Base-by-base conservation (phyloP, 176 grass and related monocot genomes). In the Oryza australiensis region DNA sequence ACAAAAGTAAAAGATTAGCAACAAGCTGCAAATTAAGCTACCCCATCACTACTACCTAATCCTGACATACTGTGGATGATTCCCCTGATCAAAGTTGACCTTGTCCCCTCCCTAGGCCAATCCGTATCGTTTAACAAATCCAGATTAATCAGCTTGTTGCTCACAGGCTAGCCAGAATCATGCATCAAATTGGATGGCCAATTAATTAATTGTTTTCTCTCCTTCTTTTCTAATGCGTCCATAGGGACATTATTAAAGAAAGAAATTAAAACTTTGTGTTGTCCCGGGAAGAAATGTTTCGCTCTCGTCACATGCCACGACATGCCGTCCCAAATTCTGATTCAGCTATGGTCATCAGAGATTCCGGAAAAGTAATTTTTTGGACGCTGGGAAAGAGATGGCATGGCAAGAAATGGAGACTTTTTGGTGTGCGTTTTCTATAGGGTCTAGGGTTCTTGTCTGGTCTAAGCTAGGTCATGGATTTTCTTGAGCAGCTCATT, bases 21-120 rank as follows among this genome's bases (percentile, higher is more conserved):
- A 26, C 7, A 37, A 27, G 27, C 29, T 12, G 8, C 5, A 10
- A 40, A 40, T 40, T 53, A 53, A 53, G 16, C 51, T 55, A 55
- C 18, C 51, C 51, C 51, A 55, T 55, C 62, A 73, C 32, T 10
- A 22, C 41, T 40, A 83, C 79, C 73, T 33, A 83, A 88, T 53
- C 42, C 86, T 88, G 74, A 78, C 86, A 78, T 83, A 66, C 70
- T 42, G 80, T 81, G 80, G 73, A 83, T 41, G 86, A 87, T 83
- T 78, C 66, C 74, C 57, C 57, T 83, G 73, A 72, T 34, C 66
- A 66, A 26, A 73, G 86, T 88, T 88, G 86, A 88, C 86, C 80
- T 65, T 83, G 57, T 88, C 67, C 35, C 22, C 86, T 48, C 80
- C 41, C 9, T 30, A 10, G 53, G 34, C 37, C 75, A 53, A 62